Evolutionary conservation across 768 basidiomycete genomes (phyloP).

Genomic region (Mrakia frigida): DNA sequence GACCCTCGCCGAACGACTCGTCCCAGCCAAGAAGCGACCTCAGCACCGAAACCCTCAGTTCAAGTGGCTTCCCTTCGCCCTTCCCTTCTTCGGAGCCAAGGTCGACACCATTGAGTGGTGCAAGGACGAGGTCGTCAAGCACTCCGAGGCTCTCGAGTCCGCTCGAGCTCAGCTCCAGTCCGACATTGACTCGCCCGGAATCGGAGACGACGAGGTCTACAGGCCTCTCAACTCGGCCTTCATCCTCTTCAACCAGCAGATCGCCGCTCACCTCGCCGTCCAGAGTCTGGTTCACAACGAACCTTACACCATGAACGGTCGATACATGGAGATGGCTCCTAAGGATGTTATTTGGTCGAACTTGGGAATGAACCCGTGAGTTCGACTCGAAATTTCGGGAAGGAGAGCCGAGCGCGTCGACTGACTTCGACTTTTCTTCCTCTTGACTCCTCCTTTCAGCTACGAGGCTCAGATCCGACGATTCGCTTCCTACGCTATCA

Average conservation of each 20-base stretch:
- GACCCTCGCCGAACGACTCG: slow-evolving; percentile 54
- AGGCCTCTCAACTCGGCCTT: slow-evolving; percentile 45
- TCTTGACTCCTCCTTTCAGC: not conserved
- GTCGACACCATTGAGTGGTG: slow-evolving; percentile 94
- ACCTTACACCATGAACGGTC: slow-evolving; percentile 63
- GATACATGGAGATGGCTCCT: slow-evolving; percentile 76
- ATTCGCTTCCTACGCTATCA: slow-evolving; percentile 65
- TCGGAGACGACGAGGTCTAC: slow-evolving; percentile 39
- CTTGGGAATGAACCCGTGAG: slow-evolving; percentile 72
- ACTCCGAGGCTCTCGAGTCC: slow-evolving; percentile 49
- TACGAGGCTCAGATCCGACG: slow-evolving; percentile 66
- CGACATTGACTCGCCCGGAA: slow-evolving; percentile 40
- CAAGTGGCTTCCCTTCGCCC: slow-evolving; percentile 50
- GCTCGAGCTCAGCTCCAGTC: slow-evolving; percentile 37
- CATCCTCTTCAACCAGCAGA: slow-evolving; percentile 51
- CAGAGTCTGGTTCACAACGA: slow-evolving; percentile 71
- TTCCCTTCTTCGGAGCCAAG: slow-evolving; percentile 63
- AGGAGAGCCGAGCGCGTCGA: not conserved
- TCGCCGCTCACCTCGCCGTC: slow-evolving; percentile 81
- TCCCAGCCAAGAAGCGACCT: slow-evolving; percentile 70
- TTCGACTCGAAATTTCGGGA: not conserved
- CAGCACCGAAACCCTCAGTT: slow-evolving; percentile 63
- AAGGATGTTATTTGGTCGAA: slow-evolving; percentile 90
- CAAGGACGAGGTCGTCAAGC: slow-evolving; percentile 60
- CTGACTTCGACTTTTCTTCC: not conserved